phyloP scores from a whole-genome alignment of 768 basidiomycete species.

The Rhizopogon vinicolor region DNA sequence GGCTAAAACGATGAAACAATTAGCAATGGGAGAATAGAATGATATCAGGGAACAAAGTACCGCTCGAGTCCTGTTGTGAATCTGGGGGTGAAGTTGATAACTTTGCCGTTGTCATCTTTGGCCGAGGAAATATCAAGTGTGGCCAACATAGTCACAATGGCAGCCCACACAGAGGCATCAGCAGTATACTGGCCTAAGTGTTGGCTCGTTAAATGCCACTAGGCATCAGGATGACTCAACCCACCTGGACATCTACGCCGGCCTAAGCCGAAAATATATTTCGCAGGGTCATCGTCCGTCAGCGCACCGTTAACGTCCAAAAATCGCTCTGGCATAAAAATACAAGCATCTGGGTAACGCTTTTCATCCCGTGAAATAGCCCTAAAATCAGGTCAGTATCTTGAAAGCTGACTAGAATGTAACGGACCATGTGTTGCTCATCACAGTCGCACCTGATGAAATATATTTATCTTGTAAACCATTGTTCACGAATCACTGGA shows the following conservation, averaged over 20 bases:
- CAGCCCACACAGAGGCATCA: slow-evolving; percentile 14
- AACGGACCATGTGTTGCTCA: too few relatives aligned
- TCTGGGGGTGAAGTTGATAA: not conserved
- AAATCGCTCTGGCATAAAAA: slow-evolving; percentile 12
- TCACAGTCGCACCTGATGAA: too few relatives aligned
- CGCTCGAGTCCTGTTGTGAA: not conserved
- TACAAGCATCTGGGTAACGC: not conserved
- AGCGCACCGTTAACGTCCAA: slow-evolving; percentile 5
- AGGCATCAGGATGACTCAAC: too few relatives aligned
- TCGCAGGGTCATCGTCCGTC: slow-evolving; percentile 4
- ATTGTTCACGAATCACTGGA: too few relatives aligned
- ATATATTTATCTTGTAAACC: too few relatives aligned
- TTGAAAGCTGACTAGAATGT: too few relatives aligned
- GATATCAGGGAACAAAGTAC: not conserved
- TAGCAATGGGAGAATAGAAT: too few relatives aligned
- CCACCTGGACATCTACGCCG: slow-evolving; percentile 2
- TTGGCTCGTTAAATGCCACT: not conserved
- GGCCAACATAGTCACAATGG: slow-evolving; percentile 12
- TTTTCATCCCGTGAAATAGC: not conserved
- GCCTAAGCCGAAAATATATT: slow-evolving; percentile 2
- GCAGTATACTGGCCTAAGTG: slow-evolving; percentile 15
- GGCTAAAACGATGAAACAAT: not conserved
- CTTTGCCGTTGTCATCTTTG: not conserved
- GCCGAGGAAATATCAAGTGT: slow-evolving; percentile 1
- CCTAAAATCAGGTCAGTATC: too few relatives aligned